These are phyloP conservation scores for Trichoderma gracile DNA, from an alignment of 2,329 filamentous ascomycete genomes.

Conservation along the genomic window DNA sequence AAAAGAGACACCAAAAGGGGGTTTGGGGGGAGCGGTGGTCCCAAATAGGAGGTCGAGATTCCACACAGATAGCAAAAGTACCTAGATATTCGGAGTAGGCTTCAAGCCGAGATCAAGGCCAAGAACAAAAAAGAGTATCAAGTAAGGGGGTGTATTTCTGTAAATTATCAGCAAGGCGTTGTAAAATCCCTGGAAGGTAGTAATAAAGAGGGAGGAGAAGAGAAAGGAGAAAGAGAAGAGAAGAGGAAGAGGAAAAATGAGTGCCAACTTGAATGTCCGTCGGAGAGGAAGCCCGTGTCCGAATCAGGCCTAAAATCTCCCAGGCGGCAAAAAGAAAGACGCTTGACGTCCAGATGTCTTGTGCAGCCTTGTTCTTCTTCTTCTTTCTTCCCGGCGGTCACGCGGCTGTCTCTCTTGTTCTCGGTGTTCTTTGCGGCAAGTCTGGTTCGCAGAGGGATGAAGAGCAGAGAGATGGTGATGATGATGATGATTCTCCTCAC, in stretches of 20 bases:
- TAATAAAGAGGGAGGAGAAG: not conserved
- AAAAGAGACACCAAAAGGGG: no score
- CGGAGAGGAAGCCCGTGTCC: not conserved
- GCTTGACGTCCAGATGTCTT: not conserved
- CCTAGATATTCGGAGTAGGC: no score
- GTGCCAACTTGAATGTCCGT: not conserved
- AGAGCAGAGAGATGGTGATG: no score
- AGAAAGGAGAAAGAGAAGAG: not conserved
- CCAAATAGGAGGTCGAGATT: no score
- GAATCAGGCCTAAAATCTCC: not conserved
- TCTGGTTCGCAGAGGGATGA: not conserved
- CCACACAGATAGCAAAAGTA: no score
- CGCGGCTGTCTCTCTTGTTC: not conserved
- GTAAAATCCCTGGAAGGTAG: not conserved
- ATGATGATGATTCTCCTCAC: no score
- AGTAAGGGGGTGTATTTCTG: not conserved
- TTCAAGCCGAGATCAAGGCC: no score
- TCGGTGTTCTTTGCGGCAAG: not conserved
- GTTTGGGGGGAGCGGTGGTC: no score
- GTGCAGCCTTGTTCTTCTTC: no score
- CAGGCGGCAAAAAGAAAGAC: constrained; percentile 2
- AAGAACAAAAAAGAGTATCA: not conserved
- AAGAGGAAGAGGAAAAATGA: not conserved
- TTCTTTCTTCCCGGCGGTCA: constrained; percentile 7
- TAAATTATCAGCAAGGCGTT: not conserved